These are phyloP conservation scores for Fusarium chlamydosporum DNA, from an alignment of 2,329 filamentous ascomycete genomes.

Conservation along the genomic window DNA sequence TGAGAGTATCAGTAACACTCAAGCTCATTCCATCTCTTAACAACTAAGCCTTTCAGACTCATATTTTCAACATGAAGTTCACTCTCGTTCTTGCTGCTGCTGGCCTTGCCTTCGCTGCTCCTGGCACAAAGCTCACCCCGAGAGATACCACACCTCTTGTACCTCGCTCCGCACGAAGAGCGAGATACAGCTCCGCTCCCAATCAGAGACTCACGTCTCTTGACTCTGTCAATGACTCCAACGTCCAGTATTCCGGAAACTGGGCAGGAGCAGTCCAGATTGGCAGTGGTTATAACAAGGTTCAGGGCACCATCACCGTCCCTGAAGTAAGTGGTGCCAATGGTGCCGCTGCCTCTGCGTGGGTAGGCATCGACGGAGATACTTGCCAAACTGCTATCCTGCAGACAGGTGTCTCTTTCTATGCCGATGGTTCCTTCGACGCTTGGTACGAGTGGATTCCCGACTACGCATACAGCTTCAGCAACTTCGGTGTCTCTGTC, in stretches of 20 bases:
- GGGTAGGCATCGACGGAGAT: constrained; percentile 65
- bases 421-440: constrained; percentile 55
- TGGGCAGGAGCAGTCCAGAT: constrained; percentile 20
- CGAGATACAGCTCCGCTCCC: constrained; percentile 18
- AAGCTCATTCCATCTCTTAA: not conserved
- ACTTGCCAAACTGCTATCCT: constrained; percentile 59
- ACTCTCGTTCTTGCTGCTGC: constrained; percentile 13
- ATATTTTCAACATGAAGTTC: constrained; percentile 20
- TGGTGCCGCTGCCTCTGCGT: constrained; percentile 41
- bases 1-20: not conserved
- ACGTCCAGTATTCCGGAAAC: constrained; percentile 21
- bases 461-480: constrained; percentile 59
- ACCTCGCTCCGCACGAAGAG: constrained; percentile 14
- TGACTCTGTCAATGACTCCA: not conserved
- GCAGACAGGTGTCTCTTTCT: constrained; percentile 61
- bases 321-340: constrained; percentile 9
- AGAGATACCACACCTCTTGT: constrained; percentile 19
- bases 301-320: constrained; percentile 25
- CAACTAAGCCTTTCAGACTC: too few relatives aligned
- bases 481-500: constrained; percentile 50
- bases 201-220: constrained; percentile 14
- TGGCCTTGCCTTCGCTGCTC: constrained; percentile 10
- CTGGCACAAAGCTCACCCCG: constrained; percentile 15
- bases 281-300: constrained; percentile 16
- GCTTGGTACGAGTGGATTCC: constrained; percentile 65